These are phyloP conservation scores for Teratosphaeria nubilosa DNA, from an alignment of 2,329 filamentous ascomycete genomes.

Conservation along the genomic window DNA sequence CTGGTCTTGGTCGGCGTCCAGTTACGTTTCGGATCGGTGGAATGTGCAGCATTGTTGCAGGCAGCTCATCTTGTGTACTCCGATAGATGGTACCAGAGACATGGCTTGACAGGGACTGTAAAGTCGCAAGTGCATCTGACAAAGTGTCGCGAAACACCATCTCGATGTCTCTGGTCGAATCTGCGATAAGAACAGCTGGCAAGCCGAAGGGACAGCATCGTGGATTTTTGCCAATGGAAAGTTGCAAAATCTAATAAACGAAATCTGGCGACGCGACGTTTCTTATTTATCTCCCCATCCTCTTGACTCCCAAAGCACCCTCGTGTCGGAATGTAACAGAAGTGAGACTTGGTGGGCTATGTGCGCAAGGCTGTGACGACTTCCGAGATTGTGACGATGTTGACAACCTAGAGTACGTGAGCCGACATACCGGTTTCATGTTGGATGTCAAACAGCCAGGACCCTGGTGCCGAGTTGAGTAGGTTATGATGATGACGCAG, in stretches of 20 bases:
- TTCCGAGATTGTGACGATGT: neutral
- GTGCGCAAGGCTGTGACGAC: neutral
- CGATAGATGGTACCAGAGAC: slow-evolving; percentile 12
- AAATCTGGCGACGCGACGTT: too few relatives aligned
- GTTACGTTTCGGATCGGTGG: too few relatives aligned
- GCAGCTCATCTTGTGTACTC: neutral
- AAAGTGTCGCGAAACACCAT: slow-evolving; percentile 3
- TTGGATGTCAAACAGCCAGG: neutral
- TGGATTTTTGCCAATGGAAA: neutral
- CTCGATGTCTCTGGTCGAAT: neutral
- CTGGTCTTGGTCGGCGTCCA: too few relatives aligned
- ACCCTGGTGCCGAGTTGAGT: neutral
- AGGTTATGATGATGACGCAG: neutral
- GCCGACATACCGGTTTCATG: neutral
- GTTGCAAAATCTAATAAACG: neutral
- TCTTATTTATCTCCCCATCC: neutral
- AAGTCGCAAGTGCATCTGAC: slow-evolving; percentile 9
- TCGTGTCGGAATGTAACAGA: neutral
- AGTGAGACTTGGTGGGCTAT: neutral
- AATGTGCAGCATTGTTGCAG: neutral
- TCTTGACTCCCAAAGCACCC: neutral
- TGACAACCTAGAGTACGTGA: neutral
- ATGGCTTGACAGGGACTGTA: slow-evolving; percentile 9
- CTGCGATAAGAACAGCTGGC: neutral
- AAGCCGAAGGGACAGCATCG: neutral